These are phyloP conservation scores for Kodamaea jinghongensis DNA, from an alignment of 805 yeast species.

Conservation along the genomic window DNA sequence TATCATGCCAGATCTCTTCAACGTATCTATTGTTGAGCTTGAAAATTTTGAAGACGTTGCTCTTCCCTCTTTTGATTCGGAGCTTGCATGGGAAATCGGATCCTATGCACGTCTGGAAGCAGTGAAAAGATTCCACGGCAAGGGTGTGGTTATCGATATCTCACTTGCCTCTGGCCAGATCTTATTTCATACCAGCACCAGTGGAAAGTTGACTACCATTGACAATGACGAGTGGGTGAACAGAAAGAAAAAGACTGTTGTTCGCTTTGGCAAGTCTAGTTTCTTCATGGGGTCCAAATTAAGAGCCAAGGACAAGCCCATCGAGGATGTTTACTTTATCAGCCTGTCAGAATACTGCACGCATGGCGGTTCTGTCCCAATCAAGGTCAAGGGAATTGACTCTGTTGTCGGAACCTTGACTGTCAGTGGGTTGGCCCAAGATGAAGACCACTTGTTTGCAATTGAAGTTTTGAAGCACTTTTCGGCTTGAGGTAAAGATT, in stretches of 20 bases:
- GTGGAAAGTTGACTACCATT: conserved; percentile 31
- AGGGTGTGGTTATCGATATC: conserved; percentile 47
- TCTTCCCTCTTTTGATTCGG: conserved; percentile 29
- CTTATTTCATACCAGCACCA: conserved; percentile 44
- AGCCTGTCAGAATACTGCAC: conserved; percentile 45
- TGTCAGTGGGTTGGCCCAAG: conserved; percentile 55
- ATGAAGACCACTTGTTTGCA: conserved; percentile 53
- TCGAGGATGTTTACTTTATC: conserved; percentile 38
- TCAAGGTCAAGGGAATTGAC: conserved; percentile 35
- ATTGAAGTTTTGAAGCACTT: conserved; percentile 23
- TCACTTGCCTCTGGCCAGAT: conserved; percentile 44
- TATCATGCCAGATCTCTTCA: no score
- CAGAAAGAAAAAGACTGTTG: conserved; percentile 48
- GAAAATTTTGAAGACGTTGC: conserved; percentile 22
- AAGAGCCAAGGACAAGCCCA: conserved; percentile 30
- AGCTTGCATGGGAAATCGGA: conserved; percentile 49
- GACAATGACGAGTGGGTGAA: conserved; percentile 56
- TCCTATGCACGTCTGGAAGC: conserved; percentile 37
- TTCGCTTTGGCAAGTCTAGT: conserved; percentile 48
- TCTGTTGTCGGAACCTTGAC: conserved; percentile 48
- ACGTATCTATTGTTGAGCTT: conserved; percentile 14
- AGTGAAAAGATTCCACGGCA: conserved; percentile 19
- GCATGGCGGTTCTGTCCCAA: conserved; percentile 59
- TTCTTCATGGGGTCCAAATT: conserved; percentile 46
- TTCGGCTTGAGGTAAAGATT: no score